Evolutionary conservation across 2,329 filamentous ascomycete genomes (phyloP).

Genomic region (Drechslerella coelobrocha): DNA sequence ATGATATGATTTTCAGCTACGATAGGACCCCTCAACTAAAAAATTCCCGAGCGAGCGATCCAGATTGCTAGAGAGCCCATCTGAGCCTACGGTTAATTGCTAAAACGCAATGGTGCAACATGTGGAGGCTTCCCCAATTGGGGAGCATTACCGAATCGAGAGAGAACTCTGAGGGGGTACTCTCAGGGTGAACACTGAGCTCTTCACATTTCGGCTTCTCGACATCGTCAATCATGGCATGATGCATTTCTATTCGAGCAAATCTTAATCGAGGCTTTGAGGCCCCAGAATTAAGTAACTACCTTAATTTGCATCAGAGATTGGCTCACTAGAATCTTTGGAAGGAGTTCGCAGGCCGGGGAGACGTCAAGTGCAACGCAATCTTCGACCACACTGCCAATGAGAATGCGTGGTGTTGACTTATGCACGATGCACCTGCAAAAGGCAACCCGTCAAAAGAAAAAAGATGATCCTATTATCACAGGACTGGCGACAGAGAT

Average conservation of each 20-base stretch:
- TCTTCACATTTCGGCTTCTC: slow-evolving; percentile 6
- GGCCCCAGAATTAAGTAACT: neutral
- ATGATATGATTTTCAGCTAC: neutral
- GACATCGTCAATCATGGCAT: neutral
- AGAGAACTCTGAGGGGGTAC: neutral
- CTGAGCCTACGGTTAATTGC: neutral
- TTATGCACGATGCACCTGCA: slow-evolving; percentile 45
- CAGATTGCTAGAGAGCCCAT: too few species aligned
- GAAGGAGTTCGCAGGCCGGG: slow-evolving; percentile 1
- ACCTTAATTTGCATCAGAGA: slow-evolving; percentile 1
- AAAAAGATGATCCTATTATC: slow-evolving; percentile 47
- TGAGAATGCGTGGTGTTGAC: slow-evolving; percentile 26
- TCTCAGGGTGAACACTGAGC: slow-evolving; percentile 17
- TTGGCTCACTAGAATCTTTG: slow-evolving; percentile 25
- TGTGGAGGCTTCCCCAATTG: slow-evolving; percentile 19
- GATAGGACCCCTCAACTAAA: neutral
- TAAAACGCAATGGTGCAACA: slow-evolving; percentile 16
- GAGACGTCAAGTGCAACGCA: slow-evolving; percentile 43
- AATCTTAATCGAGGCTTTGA: slow-evolving; percentile 4
- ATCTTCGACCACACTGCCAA: slow-evolving; percentile 40
- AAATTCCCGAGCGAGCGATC: neutral
- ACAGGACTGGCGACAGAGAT: slow-evolving; percentile 18
- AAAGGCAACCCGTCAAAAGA: slow-evolving; percentile 38
- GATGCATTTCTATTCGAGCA: neutral
- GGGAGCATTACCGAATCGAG: slow-evolving; percentile 21